phyloP scores from a whole-genome alignment of 768 basidiomycete species.

The Auriscalpium orientale region DNA sequence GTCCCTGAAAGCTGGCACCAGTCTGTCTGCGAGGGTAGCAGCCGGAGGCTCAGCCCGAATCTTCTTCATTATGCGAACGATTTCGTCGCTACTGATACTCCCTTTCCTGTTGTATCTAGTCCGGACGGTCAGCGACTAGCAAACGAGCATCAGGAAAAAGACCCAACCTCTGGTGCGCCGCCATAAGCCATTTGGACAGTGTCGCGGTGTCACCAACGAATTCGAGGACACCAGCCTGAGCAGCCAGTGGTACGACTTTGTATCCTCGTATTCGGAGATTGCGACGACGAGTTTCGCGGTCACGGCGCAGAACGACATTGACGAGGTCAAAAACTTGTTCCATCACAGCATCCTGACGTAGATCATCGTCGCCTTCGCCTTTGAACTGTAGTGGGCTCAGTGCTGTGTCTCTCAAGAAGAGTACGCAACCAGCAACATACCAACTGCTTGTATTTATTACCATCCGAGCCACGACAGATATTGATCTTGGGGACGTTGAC shows the following conservation, averaged over 20 bases:
- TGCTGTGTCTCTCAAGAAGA: background rate
- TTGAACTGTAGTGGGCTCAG: constrained; percentile 58
- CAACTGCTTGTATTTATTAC: constrained; percentile 65
- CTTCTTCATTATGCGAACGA: constrained; percentile 23
- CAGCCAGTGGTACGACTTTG: constrained; percentile 79
- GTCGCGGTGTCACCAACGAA: constrained; percentile 78
- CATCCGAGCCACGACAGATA: constrained; percentile 60
- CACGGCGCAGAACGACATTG: constrained; percentile 65
- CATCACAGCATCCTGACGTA: constrained; percentile 98
- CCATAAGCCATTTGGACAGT: constrained; percentile 51
- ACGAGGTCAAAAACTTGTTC: constrained; percentile 93
- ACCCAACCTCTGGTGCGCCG: constrained; percentile 57
- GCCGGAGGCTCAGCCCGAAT: constrained; percentile 26
- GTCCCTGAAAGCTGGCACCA: constrained; percentile 22
- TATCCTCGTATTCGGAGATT: constrained; percentile 74
- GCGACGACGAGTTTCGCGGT: constrained; percentile 71
- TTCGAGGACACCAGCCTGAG: constrained; percentile 80
- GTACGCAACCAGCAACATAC: constrained; percentile 38
- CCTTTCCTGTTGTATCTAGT: no score
- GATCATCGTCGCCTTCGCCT: constrained; percentile 82
- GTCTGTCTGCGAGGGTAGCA: constrained; percentile 17
- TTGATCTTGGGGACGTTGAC: constrained; percentile 77
- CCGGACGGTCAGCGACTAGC: no score
- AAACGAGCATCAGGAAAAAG: no score
- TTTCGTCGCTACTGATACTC: constrained; percentile 12